These are phyloP conservation scores for Rhinocladiella mackenziei DNA, from an alignment of 2,329 filamentous ascomycete genomes.

Conservation along the genomic window DNA sequence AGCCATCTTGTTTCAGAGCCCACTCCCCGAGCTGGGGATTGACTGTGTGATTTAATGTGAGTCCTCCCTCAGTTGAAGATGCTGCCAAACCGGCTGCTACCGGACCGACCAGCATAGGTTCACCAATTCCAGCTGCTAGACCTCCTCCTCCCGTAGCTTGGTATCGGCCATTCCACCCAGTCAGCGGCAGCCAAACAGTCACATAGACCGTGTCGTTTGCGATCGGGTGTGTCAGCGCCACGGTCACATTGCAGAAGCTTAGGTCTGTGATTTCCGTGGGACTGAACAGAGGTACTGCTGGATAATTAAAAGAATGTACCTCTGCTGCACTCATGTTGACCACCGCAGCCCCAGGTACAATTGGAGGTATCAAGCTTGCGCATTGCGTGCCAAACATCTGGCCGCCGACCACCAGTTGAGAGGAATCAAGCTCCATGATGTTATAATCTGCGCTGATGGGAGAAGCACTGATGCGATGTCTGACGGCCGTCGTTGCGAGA, in stretches of 20 bases:
- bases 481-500: no score
- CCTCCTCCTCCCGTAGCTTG: constrained; percentile 41
- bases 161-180: constrained; percentile 40
- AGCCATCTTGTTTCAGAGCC: constrained; percentile 29
- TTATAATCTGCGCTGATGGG: no score
- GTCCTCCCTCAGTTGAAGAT: constrained; percentile 26
- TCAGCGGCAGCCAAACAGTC: constrained; percentile 29
- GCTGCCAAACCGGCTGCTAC: constrained; percentile 22
- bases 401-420: neutral
- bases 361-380: constrained; percentile 5
- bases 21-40: constrained; percentile 14
- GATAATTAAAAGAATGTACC: constrained; percentile 8
- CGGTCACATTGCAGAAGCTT: constrained; percentile 30
- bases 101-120: constrained; percentile 16
- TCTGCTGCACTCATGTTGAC: constrained; percentile 6
- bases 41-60: constrained; percentile 12
- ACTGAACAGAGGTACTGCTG: constrained; percentile 1
- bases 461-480: no score
- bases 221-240: constrained; percentile 42
- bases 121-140: constrained; percentile 13
- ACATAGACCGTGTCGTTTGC: constrained; percentile 36
- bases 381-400: constrained; percentile 8
- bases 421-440: neutral
- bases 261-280: constrained; percentile 1
- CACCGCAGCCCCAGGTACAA: constrained; percentile 8